Base-by-base conservation (phyloP, 2,329 filamentous ascomycete genomes). In the Penicillium sp. region DNA sequence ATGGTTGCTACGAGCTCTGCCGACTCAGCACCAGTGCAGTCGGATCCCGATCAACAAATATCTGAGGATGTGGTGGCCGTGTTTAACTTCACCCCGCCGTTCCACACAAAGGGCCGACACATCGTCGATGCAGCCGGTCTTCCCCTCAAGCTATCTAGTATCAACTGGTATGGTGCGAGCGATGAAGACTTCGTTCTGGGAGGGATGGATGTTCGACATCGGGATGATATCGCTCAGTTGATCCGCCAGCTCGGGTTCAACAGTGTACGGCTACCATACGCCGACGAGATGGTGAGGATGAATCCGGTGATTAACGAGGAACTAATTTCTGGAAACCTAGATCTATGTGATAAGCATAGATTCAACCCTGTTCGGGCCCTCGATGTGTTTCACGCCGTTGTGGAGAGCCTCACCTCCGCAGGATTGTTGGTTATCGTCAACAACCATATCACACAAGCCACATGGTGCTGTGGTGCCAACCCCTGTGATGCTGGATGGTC, bases 131-230 rank as follows among this genome's bases (percentile, higher is more conserved):
- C 77, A 8, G 65, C 74, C 1, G 83, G 81, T 34, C 76, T 79
- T 26, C 80, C 84, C 26, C 84, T 86, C 71, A 87, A 86, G 73
- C 77, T 90, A 7, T 74, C 83, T 16, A 86, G 83, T 18, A 77
- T 88, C 65, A 89, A 89, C 72, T 89, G 87, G 87, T 89, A 89
- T 67, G 87, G 87, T 29, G 86, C 82, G 3, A 87, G 84, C 66
- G 87, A 89, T 64, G 81, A 87, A 73, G 77, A 84, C 51, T 88
- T 86, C 63, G 80, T 89, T 10, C 79, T 84, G 0, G 83, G 85
- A 31, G 87, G 86, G 0, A 76, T 89, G 34, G 85, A 89, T 59
- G 73, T 86, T 19, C 80, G 81, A 64, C 85, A 89, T 71, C 84
- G 87, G 33, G 76, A 75, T 52, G 77, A 78, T 18, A 88, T 89